A percentile compares a stretch with the other conserved stretches of the same genome.
These are phyloP conservation scores for Candolleomyces eurysporus DNA, from an alignment of 768 basidiomycete species.

Conservation along the genomic window DNA sequence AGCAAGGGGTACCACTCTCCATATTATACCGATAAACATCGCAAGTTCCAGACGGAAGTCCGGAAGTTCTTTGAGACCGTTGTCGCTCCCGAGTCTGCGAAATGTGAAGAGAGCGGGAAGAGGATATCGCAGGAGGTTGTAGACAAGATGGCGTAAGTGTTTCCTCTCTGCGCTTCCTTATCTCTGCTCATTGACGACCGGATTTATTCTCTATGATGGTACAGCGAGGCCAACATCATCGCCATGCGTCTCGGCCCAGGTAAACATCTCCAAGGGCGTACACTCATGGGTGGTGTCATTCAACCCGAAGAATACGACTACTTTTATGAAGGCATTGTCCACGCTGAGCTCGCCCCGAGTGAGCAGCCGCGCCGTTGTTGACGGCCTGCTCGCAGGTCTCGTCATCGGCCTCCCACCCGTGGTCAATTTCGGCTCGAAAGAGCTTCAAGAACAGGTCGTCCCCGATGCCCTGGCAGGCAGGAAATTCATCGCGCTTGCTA, in stretches of 20 bases:
- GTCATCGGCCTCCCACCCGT: constrained; percentile 91
- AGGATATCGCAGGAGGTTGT: constrained; percentile 81
- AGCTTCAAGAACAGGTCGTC: constrained; percentile 67
- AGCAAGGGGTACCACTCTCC: constrained; percentile 29
- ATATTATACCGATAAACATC: constrained; percentile 48
- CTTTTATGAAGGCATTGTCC: constrained; percentile 87
- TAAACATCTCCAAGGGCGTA: constrained; percentile 78
- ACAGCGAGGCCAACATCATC: constrained; percentile 72
- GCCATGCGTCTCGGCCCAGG: constrained; percentile 92
- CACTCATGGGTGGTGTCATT: constrained; percentile 71
- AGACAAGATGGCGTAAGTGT: constrained; percentile 74
- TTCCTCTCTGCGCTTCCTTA: neutral
- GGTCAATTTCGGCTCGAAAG: constrained; percentile 81
- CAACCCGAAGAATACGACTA: constrained; percentile 89
- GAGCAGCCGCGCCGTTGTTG: constrained; percentile 83
- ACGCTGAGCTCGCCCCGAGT: constrained; percentile 81
- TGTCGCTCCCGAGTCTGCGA: constrained; percentile 69
- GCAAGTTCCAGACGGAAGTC: constrained; percentile 70
- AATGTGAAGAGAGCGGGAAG: constrained; percentile 87
- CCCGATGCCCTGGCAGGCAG: constrained; percentile 67
- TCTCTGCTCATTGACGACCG: neutral
- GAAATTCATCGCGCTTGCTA: constrained; percentile 87
- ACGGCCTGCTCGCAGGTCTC: constrained; percentile 76
- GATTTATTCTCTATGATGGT: neutral
- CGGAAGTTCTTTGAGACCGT: constrained; percentile 77